Evolutionary conservation across 257 asterid genomes (phyloP).

Genomic region (Ligustrum vulgare): DNA sequence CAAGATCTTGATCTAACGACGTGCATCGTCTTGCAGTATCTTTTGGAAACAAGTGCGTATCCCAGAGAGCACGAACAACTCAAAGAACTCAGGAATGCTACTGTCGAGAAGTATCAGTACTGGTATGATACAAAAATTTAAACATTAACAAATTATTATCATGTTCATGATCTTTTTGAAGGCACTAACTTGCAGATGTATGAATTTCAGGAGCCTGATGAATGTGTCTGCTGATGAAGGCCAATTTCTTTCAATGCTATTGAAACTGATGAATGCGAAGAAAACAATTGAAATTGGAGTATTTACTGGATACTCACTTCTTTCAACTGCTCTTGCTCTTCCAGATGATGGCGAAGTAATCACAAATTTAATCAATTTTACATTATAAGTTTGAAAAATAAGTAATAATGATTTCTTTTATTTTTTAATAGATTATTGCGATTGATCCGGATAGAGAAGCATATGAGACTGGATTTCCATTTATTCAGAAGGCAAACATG

Average conservation of each 20-base stretch:
- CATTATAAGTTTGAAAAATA: neutral
- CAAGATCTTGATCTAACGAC: too few species aligned
- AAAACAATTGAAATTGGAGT: conserved; percentile 59
- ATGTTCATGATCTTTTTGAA: neutral
- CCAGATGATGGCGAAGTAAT: conserved; percentile 51
- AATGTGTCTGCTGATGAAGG: conserved; percentile 66
- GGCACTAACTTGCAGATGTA: neutral
- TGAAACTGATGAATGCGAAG: conserved; percentile 58
- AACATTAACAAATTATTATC: neutral
- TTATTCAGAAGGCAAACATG: conserved; percentile 47
- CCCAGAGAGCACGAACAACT: conserved; percentile 49
- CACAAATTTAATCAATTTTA: too few species aligned
- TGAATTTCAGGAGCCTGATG: conserved; percentile 50
- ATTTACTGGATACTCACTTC: conserved; percentile 62
- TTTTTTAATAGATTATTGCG: conserved; percentile 39
- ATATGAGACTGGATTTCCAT: conserved; percentile 50
- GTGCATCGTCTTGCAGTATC: conserved; percentile 28
- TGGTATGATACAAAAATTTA: neutral
- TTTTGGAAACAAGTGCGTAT: conserved; percentile 53
- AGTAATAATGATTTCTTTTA: neutral
- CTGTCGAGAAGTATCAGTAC: conserved; percentile 23
- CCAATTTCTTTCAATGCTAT: conserved; percentile 45
- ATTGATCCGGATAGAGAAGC: conserved; percentile 57
- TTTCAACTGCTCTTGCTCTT: conserved; percentile 58
- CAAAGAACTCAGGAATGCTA: conserved; percentile 41